phyloP scores from a whole-genome alignment of 192 early-diverging fungal genomes.

The Coemansia sp. region DNA sequence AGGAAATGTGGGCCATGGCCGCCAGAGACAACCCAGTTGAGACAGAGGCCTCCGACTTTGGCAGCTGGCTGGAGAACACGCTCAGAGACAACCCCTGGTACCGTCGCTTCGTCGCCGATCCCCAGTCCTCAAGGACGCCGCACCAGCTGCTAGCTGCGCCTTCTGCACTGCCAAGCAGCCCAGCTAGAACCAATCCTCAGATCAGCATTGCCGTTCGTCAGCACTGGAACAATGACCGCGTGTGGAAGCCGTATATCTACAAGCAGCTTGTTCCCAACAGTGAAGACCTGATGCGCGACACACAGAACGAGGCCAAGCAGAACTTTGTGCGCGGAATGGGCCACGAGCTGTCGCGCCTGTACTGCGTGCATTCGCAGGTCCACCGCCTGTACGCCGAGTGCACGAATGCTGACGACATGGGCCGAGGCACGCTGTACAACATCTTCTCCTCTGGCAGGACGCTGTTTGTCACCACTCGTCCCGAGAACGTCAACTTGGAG shows the following conservation, averaged over 20 bases:
- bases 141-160: slow-evolving; percentile 2
- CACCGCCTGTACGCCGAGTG: slow-evolving; percentile 14
- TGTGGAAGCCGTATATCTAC: slow-evolving; percentile 42
- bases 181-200: not conserved
- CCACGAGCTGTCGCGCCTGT: slow-evolving; percentile 16
- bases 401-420: slow-evolving; percentile 36
- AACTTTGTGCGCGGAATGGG: slow-evolving; percentile 6
- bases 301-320: slow-evolving; percentile 2
- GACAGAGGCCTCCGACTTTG: slow-evolving; percentile 6
- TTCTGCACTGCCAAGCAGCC: not conserved
- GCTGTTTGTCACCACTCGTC: slow-evolving; percentile 19
- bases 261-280: slow-evolving; percentile 23
- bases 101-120: not conserved
- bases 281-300: slow-evolving; percentile 7
- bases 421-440: slow-evolving; percentile 26
- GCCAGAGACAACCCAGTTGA: not conserved
- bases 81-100: slow-evolving; percentile 3
- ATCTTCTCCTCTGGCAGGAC: slow-evolving; percentile 20
- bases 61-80: slow-evolving; percentile 18
- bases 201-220: slow-evolving; percentile 33
- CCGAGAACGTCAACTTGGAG: slow-evolving; percentile 42
- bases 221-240: slow-evolving; percentile 24
- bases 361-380: slow-evolving; percentile 21
- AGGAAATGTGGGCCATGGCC: not conserved
- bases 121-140: not conserved